Evolutionary conservation across 2,329 filamentous ascomycete species (phyloP), one percentile per base, ranked within the genome.

Genomic region (Aspergillus felis): DNA sequence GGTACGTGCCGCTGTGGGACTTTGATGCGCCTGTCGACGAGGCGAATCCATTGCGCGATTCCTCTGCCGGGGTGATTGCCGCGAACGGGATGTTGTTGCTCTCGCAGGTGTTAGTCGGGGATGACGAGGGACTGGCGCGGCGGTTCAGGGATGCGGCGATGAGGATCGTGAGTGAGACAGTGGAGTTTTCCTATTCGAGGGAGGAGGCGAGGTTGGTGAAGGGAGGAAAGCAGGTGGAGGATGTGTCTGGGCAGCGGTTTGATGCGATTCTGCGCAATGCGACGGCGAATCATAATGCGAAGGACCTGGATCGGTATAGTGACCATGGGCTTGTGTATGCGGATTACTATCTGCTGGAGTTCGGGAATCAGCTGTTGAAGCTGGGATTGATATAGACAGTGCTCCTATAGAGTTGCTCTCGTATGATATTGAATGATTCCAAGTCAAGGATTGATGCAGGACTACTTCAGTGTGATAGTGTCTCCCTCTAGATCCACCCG

Each of bases 41-140:
- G 17, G 38, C 7, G 17, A 44, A 68, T 3, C 58, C 60, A 57
- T 24, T 77, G 63, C 61, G 76, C 27, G 76, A 79, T 54, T 71
- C 73, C 0, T 76, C 72, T 0, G 76, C 76, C 0, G 77, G 71
- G 0, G 67, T 76, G 4, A 73, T 78, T 28, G 72, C 76, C 1
- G 76, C 75, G 0, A 78, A 79, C 51, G 77, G 76, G 0, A 53
- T 79, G 3, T 51, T 79, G 5, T 61, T 77, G 8, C 70, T 78
- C 6, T 69, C 73, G 20, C 73, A 76, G 56, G 42, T 41, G 4
- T 50, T 67, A 24, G 38, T 54, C 17, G 52, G 52, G 1, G 42
- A 59, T 12, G 35, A 51, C 3, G 38, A 7, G 2, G 44, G 54
- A 4, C 32, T 35, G 3, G 56, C 57, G 2, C 27, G 50, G 4